Conservation (phyloP, 352 stramenopile genomes). For the Phytophthora sansomeana region DNA sequence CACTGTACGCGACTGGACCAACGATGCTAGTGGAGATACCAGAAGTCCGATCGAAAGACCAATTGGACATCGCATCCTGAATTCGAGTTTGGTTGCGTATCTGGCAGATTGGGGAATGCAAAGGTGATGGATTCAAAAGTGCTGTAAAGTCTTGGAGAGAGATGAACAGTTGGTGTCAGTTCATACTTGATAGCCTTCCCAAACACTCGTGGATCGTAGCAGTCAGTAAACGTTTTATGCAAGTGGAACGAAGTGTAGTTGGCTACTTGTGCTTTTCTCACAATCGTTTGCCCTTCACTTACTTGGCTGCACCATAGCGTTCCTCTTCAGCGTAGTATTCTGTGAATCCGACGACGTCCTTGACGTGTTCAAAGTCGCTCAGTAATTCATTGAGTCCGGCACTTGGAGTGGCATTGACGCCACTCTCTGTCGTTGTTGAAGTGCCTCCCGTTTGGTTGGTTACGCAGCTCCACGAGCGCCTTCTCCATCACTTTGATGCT, state of each 20-base stretch:
- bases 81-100: background rate
- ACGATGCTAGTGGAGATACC: background rate
- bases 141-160: background rate
- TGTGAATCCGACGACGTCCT: conserved; percentile 93
- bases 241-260: conserved; percentile 1
- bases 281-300: background rate
- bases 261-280: background rate
- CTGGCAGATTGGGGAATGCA: background rate
- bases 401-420: conserved; percentile 41
- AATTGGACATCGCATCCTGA: background rate
- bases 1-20: conserved; percentile 11
- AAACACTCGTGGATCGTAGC: no score
- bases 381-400: conserved; percentile 82
- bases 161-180: background rate
- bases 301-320: conserved; percentile 28
- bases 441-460: conserved; percentile 54
- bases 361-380: conserved; percentile 87
- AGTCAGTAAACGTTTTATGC: background rate
- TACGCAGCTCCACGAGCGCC: conserved; percentile 82
- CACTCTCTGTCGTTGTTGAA: background rate
- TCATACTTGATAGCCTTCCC: background rate
- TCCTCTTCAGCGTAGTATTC: conserved; percentile 90
- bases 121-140: background rate
- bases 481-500: conserved; percentile 93
- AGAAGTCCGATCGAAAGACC: background rate